Evolutionary conservation across 306 rosid species (phyloP).

Genomic region (Senna siamea): DNA sequence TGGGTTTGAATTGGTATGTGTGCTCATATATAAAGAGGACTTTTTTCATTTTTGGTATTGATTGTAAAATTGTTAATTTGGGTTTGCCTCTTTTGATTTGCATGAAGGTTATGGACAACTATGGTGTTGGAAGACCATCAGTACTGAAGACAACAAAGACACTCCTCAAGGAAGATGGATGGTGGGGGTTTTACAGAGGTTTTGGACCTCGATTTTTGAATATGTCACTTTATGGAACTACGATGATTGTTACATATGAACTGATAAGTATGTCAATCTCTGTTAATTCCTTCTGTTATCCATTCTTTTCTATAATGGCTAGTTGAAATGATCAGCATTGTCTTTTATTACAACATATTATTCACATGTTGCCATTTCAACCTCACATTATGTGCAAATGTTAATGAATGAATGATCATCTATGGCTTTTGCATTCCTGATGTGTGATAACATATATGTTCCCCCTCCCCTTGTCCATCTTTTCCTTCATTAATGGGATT

Average conservation of each 20-base stretch:
- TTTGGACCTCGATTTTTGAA: constrained; percentile 87
- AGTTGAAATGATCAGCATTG: constrained; percentile 16
- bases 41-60: no score
- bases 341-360: not conserved
- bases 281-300: constrained; percentile 12
- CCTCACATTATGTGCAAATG: not conserved
- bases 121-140: constrained; percentile 79
- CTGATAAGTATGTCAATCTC: constrained; percentile 66
- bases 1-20: not conserved
- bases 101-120: constrained; percentile 75
- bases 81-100: constrained; percentile 22
- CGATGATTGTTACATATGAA: constrained; percentile 91
- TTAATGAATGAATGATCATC: not conserved
- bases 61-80: constrained; percentile 26
- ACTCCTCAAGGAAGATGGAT: constrained; percentile 80
- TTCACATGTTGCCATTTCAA: constrained; percentile 24
- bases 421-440: no score
- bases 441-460: no score
- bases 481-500: not conserved
- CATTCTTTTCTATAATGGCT: constrained; percentile 4
- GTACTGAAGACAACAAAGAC: constrained; percentile 70
- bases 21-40: no score
- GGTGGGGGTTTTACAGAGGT: constrained; percentile 92
- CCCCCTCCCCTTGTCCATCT: no score
- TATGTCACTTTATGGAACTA: constrained; percentile 88